Evolutionary conservation across 75 land plant species (phyloP).

Genomic region (Cunninghamia lanceolata): DNA sequence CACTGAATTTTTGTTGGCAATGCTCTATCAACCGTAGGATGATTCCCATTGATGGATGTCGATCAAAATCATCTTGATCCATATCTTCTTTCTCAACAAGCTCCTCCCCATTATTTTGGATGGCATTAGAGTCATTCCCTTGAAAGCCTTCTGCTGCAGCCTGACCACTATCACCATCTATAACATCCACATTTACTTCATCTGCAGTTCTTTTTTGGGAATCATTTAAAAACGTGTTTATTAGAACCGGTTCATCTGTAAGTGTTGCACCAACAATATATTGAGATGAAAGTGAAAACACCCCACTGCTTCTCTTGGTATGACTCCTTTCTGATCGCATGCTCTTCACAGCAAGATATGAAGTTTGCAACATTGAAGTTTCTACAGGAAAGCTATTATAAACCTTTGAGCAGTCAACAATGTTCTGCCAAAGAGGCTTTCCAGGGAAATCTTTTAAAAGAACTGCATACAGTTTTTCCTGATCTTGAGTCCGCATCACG

Average conservation of each 20-base stretch:
- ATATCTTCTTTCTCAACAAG: constrained; percentile 22
- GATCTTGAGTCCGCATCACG: constrained; percentile 34
- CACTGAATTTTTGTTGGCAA: constrained; percentile 29
- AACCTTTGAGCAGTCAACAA: constrained; percentile 40
- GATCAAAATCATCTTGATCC: constrained; percentile 58
- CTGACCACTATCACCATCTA: not conserved
- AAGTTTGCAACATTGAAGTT: constrained; percentile 19
- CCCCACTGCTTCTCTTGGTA: not conserved
- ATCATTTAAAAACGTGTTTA: constrained; percentile 33
- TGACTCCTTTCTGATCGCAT: constrained; percentile 21
- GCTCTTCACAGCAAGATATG: constrained; percentile 22
- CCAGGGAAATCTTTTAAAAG: constrained; percentile 32
- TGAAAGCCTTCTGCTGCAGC: constrained; percentile 6
- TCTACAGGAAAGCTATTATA: constrained; percentile 50
- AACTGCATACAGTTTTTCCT: constrained; percentile 26
- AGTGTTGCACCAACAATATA: constrained; percentile 40
- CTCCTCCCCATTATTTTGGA: not conserved
- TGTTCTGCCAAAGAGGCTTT: constrained; percentile 39
- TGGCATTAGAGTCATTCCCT: not conserved
- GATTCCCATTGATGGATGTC: constrained; percentile 46
- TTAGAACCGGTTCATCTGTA: constrained; percentile 44
- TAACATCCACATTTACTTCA: not conserved
- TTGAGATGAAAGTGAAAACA: constrained; percentile 37
- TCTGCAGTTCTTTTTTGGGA: constrained; percentile 3
- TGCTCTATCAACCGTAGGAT: constrained; percentile 32